phyloP scores from a whole-genome alignment of 495 filamentous ascomycete species.

The Astrothelium subdiscretum region DNA sequence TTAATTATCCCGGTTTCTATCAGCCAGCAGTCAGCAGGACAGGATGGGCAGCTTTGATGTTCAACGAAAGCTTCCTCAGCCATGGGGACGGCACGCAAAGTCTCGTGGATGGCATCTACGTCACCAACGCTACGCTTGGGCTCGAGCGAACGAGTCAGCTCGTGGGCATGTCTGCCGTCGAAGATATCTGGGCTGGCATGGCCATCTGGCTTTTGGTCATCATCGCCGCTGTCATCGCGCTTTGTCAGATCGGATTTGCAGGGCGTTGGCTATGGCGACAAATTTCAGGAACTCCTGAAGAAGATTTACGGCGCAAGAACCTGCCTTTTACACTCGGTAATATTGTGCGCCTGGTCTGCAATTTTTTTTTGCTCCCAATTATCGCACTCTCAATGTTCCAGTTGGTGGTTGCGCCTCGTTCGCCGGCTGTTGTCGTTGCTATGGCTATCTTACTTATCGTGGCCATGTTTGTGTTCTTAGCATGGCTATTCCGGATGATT shows the following conservation, averaged over 20 bases:
- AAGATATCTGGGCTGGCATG: constrained; percentile 90
- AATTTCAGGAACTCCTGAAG: constrained; percentile 58
- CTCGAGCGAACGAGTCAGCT: constrained; percentile 67
- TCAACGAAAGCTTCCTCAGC: constrained; percentile 81
- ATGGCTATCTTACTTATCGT: constrained; percentile 64
- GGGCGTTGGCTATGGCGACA: constrained; percentile 61
- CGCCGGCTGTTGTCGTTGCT: constrained; percentile 56
- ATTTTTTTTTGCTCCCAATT: constrained; percentile 81
- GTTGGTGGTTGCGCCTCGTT: constrained; percentile 58
- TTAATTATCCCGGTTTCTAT: constrained; percentile 89
- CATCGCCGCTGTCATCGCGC: constrained; percentile 50
- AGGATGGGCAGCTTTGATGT: constrained; percentile 82
- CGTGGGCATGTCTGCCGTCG: constrained; percentile 62
- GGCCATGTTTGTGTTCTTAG: constrained; percentile 55
- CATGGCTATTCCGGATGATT: constrained; percentile 73
- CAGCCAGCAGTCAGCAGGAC: constrained; percentile 80
- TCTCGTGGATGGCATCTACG: constrained; percentile 76
- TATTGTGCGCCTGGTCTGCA: constrained; percentile 77
- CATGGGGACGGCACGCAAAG: constrained; percentile 48
- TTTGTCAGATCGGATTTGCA: constrained; percentile 67
- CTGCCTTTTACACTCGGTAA: constrained; percentile 86
- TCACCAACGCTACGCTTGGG: constrained; percentile 59
- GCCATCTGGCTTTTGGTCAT: constrained; percentile 74
- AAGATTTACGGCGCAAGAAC: constrained; percentile 83
- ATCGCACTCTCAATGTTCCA: constrained; percentile 83